phyloP scores from a whole-genome alignment of 2,329 filamentous ascomycete species.

The Zelopaecilomyces penicillatus region DNA sequence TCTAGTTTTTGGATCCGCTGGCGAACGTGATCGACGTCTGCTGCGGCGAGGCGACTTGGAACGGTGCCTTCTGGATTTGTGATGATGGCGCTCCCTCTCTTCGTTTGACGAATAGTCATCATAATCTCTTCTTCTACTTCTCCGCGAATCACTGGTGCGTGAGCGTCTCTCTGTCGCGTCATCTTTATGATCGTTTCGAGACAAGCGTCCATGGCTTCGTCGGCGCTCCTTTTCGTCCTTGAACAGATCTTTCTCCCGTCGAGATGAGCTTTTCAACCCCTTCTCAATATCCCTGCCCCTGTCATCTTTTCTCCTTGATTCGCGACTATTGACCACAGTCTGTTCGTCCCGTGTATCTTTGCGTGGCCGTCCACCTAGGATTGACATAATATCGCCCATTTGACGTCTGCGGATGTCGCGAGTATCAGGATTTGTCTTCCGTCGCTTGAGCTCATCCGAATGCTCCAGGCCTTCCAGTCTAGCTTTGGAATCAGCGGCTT shows the following conservation, averaged over 20 bases:
- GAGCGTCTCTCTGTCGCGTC: conserved; percentile 1
- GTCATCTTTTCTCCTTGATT: conserved; percentile 8
- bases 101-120: conserved; percentile 1
- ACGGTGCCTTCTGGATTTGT: conserved; percentile 10
- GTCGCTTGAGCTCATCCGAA: conserved; percentile 35
- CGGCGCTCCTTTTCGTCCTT: conserved; percentile 1
- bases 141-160: conserved; percentile 12
- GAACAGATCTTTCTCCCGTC: conserved; percentile 13
- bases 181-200: conserved; percentile 12
- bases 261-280: background rate
- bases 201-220: conserved; percentile 17
- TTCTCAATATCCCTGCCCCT: conserved; percentile 1
- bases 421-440: conserved; percentile 36
- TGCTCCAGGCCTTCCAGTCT: conserved; percentile 56
- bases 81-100: conserved; percentile 5
- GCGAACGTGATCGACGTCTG: conserved; percentile 23
- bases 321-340: conserved; percentile 5
- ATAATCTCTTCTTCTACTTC: conserved; percentile 8
- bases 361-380: conserved; percentile 36
- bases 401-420: conserved; percentile 48
- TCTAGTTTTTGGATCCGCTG: conserved; percentile 19
- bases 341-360: conserved; percentile 16
- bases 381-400: conserved; percentile 52
- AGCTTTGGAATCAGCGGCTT: conserved; percentile 68
- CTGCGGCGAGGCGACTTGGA: conserved; percentile 19